A percentile compares a stretch with the other conserved stretches of the same genome.
phyloP scores from a whole-genome alignment of 345 rosid genomes.

The Orychophragmus violaceus region DNA sequence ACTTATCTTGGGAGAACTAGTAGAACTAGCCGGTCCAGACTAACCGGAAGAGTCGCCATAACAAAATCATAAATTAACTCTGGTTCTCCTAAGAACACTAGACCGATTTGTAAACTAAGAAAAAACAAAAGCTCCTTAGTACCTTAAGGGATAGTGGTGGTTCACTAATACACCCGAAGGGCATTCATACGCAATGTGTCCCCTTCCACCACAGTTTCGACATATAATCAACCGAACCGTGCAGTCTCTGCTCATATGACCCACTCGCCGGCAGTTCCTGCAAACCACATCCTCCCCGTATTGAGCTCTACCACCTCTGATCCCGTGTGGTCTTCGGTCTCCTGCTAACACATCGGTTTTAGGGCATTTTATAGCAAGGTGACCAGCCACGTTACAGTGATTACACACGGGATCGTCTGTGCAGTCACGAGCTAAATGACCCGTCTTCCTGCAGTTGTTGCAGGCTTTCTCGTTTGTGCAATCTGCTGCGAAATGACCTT shows the following conservation, averaged over 20 bases:
- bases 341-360: conserved; percentile 38
- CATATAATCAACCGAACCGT: conserved; percentile 66
- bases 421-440: conserved; percentile 84
- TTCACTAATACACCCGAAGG: conserved; percentile 49
- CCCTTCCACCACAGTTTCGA: conserved; percentile 84
- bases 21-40: background rate
- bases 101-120: background rate
- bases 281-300: conserved; percentile 54
- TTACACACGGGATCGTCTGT: conserved; percentile 65
- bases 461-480: conserved; percentile 92
- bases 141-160: background rate
- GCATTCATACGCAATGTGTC: conserved; percentile 72
- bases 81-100: background rate
- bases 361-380: conserved; percentile 65
- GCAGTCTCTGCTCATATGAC: conserved; percentile 88
- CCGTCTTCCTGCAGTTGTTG: conserved; percentile 77
- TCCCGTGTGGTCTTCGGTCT: conserved; percentile 45
- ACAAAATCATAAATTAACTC: background rate
- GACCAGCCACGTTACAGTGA: conserved; percentile 62
- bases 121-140: background rate
- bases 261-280: conserved; percentile 70
- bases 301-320: conserved; percentile 14
- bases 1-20: too few species aligned
- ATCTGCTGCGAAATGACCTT: conserved; percentile 77
- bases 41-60: background rate